Conservation (phyloP, 345 rosid species). For the Ailanthus altissimus region DNA sequence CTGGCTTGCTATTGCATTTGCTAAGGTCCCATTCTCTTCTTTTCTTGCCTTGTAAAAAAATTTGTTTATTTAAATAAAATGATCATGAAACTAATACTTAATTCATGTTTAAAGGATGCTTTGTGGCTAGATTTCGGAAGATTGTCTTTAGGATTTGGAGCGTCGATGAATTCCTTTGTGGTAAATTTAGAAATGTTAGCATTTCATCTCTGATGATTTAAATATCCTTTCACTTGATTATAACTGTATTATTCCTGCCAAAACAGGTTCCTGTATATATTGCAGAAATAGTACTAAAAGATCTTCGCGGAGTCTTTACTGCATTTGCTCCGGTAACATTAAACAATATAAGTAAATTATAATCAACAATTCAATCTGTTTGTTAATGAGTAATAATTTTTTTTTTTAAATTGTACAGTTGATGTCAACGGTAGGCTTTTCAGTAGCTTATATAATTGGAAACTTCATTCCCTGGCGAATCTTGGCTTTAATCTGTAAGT, state of each 20-base stretch:
- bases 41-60: no score
- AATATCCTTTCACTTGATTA: no score
- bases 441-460: slow-evolving; percentile 30
- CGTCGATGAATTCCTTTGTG: no score
- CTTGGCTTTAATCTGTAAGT: no score
- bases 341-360: no score
- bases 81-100: slow-evolving; percentile 8
- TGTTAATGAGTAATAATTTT: no score
- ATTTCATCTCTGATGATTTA: no score
- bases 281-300: slow-evolving; percentile 49
- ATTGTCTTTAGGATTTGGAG: slow-evolving; percentile 45
- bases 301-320: slow-evolving; percentile 35
- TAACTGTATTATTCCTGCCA: no score
- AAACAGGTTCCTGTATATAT: no score
- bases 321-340: slow-evolving; percentile 28
- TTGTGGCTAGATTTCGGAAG: slow-evolving; percentile 49
- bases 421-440: slow-evolving; percentile 30
- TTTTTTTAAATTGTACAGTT: slow-evolving; percentile 21
- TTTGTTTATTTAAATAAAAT: not conserved
- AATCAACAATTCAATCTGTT: no score
- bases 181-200: no score
- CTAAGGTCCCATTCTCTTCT: not conserved
- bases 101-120: slow-evolving; percentile 31
- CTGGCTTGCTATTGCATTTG: not conserved
- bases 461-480: slow-evolving; percentile 33